Conservation (phyloP, 2,329 filamentous ascomycete genomes). For the Alternaria alternata region DNA sequence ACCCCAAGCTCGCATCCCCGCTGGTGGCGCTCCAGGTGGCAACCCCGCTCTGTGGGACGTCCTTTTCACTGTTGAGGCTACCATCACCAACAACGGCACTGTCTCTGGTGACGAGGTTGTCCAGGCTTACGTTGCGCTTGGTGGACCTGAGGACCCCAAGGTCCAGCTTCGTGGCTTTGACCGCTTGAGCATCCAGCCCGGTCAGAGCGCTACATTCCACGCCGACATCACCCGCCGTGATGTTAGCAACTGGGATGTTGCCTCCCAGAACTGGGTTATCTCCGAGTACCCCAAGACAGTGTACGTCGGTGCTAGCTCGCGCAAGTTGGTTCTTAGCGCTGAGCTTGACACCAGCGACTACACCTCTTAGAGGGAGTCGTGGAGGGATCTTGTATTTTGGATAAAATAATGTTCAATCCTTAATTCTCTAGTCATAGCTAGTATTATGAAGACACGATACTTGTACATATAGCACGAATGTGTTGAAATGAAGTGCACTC, state of each 20-base stretch:
- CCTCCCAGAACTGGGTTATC: conserved; percentile 83
- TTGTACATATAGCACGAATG: background rate
- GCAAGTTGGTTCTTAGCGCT: conserved; percentile 61
- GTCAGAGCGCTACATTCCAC: conserved; percentile 71
- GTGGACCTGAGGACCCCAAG: conserved; percentile 74
- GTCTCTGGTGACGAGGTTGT: conserved; percentile 73
- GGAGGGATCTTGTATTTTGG: background rate
- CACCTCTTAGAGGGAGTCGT: conserved; percentile 5
- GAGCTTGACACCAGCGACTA: conserved; percentile 34
- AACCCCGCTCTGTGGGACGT: conserved; percentile 72
- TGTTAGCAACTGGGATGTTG: conserved; percentile 84
- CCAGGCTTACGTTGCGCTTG: conserved; percentile 80
- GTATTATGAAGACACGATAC: conserved; percentile 1
- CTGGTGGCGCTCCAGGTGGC: conserved; percentile 70
- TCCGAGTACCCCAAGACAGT: conserved; percentile 65
- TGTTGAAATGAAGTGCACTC: background rate
- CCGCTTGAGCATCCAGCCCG: conserved; percentile 74
- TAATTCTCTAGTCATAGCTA: conserved; percentile 9
- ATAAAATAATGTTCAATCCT: conserved; percentile 6
- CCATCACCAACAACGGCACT: conserved; percentile 75
- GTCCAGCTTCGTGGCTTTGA: conserved; percentile 81
- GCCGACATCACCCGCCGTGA: conserved; percentile 79
- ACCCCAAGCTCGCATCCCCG: conserved; percentile 67
- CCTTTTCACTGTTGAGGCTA: conserved; percentile 71
- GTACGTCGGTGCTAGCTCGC: conserved; percentile 66